phyloP scores from a whole-genome alignment of 75 land plant genomes.

The Pinus tabuliformis region DNA sequence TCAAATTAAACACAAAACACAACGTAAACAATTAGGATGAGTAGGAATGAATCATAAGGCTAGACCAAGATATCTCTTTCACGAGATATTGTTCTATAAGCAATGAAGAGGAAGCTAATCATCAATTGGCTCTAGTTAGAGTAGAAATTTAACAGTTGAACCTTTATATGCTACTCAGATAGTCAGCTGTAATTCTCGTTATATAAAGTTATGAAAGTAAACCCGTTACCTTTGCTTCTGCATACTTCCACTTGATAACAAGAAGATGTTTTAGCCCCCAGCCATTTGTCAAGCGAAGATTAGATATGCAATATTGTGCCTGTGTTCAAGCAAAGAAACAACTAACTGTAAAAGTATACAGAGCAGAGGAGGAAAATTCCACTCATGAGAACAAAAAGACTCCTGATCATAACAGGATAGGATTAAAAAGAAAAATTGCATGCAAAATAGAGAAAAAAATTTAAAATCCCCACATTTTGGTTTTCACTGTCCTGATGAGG shows the following conservation, averaged over 20 bases:
- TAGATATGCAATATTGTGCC: conserved; percentile 55
- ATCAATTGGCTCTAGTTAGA: not conserved
- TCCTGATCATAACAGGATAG: not conserved
- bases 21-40: not conserved
- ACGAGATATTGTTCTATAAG: not conserved
- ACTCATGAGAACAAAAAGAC: not conserved
- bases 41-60: not conserved
- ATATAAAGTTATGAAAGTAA: not conserved
- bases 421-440: not conserved
- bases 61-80: not conserved
- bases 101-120: not conserved
- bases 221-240: conserved; percentile 76
- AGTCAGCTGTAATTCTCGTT: not conserved
- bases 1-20: not conserved
- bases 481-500: too few relatives aligned
- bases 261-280: conserved; percentile 83
- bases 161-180: not conserved
- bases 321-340: conserved; percentile 11
- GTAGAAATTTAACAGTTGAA: not conserved
- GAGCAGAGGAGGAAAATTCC: too few relatives aligned
- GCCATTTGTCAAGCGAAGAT: conserved; percentile 40
- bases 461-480: not conserved
- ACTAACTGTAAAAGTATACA: too few relatives aligned
- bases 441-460: not conserved
- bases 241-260: conserved; percentile 78